Evolutionary conservation across 164 flowering plant genomes (phyloP).

Genomic region (Stephania yunnanensis): DNA sequence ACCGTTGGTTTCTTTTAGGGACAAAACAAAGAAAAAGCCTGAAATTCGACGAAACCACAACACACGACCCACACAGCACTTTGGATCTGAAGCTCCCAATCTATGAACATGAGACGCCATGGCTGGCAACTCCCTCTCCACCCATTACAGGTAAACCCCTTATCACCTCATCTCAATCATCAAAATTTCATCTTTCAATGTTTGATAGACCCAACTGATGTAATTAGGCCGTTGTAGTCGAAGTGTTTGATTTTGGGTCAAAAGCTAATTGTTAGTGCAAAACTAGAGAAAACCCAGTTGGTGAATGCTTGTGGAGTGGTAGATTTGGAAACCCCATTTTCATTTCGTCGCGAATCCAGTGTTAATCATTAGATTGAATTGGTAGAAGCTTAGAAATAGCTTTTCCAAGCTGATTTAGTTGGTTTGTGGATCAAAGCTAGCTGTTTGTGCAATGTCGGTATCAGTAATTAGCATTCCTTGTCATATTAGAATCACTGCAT

Average conservation of each 20-base stretch:
- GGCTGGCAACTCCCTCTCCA: constrained; percentile 98
- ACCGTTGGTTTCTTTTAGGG: constrained; percentile 16
- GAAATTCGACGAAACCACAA: neutral
- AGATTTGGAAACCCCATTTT: too few relatives aligned
- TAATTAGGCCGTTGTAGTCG: too few relatives aligned
- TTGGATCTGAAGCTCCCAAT: neutral
- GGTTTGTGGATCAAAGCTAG: neutral
- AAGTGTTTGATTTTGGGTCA: too few relatives aligned
- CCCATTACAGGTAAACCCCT: constrained; percentile 61
- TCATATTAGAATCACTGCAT: too few relatives aligned
- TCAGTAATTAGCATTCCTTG: too few relatives aligned
- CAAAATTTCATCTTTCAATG: too few relatives aligned
- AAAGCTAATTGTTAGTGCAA: too few relatives aligned
- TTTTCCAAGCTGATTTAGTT: neutral
- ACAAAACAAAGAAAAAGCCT: neutral
- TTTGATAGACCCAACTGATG: too few relatives aligned
- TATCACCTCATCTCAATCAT: neutral
- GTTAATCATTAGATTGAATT: neutral
- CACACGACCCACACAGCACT: neutral
- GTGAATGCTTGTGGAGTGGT: neutral
- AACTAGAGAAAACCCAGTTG: neutral
- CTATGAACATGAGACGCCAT: constrained; percentile 59
- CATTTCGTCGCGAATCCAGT: too few relatives aligned
- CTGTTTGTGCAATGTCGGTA: neutral
- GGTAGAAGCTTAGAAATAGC: neutral